These are phyloP conservation scores for Citrus medica DNA, from an alignment of 345 rosid genomes.

Conservation along the genomic window DNA sequence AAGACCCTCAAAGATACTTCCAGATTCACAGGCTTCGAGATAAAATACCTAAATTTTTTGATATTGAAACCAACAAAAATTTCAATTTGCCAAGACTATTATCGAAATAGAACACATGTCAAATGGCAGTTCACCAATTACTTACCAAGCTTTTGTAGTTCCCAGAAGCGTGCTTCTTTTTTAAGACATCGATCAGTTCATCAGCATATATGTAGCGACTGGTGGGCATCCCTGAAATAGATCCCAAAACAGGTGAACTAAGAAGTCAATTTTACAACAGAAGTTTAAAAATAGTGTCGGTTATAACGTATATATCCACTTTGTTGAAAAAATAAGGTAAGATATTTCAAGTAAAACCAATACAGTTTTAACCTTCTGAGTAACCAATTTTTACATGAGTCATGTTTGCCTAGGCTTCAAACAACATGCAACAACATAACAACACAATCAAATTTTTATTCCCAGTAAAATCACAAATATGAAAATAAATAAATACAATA, in stretches of 20 bases:
- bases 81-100: not conserved
- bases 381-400: not conserved
- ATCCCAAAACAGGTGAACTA: not conserved
- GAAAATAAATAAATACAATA: no score
- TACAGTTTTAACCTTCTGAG: not conserved
- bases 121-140: not conserved
- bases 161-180: slow-evolving; percentile 79
- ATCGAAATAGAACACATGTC: not conserved
- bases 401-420: not conserved
- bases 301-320: not conserved
- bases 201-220: slow-evolving; percentile 72
- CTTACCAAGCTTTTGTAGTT: slow-evolving; percentile 80
- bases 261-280: slow-evolving; percentile 3
- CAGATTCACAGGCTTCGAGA: slow-evolving; percentile 99
- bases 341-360: not conserved
- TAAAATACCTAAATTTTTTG: slow-evolving; percentile 76
- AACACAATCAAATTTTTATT: not conserved
- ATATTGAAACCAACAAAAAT: not conserved
- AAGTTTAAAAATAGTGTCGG: not conserved
- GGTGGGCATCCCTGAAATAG: slow-evolving; percentile 91
- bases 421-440: not conserved
- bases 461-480: not conserved
- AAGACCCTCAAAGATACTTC: slow-evolving; percentile 98
- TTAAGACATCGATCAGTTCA: slow-evolving; percentile 69
- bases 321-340: not conserved